phyloP scores from a whole-genome alignment of 2,329 filamentous ascomycete genomes.

The Monilinia vaccinii-corymbosi region DNA sequence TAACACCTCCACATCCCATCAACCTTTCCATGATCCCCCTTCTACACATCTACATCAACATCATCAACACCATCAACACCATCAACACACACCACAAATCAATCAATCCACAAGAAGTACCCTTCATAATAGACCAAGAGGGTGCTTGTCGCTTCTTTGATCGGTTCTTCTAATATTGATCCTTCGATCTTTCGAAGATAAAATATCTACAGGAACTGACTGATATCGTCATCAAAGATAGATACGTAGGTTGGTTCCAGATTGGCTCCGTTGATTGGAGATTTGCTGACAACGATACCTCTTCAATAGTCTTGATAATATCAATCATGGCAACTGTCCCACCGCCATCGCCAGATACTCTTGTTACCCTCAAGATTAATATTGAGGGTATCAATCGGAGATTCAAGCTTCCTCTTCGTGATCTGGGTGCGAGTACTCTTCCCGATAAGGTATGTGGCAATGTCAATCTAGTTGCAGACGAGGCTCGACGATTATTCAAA shows the following conservation, averaged over 20 bases:
- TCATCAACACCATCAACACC: not conserved
- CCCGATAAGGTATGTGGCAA: slow-evolving; percentile 66
- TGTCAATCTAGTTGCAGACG: slow-evolving; percentile 6
- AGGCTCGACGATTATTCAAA: slow-evolving; percentile 16
- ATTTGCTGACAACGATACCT: not conserved
- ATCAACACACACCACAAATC: not conserved
- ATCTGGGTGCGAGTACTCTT: slow-evolving; percentile 65
- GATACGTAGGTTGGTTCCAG: not conserved
- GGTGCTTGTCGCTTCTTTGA: no score
- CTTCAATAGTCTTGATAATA: not conserved
- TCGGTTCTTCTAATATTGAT: not conserved
- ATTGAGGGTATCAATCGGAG: slow-evolving; percentile 68
- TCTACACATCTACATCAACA: not conserved
- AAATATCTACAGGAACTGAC: not conserved
- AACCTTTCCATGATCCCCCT: no score
- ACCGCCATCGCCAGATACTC: slow-evolving; percentile 48
- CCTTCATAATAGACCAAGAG: not conserved
- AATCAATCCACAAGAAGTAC: not conserved
- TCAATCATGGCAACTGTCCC: slow-evolving; percentile 27
- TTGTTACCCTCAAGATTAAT: slow-evolving; percentile 78
- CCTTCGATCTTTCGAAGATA: not conserved
- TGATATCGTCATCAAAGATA: not conserved
- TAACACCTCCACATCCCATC: no score
- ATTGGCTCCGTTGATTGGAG: not conserved
- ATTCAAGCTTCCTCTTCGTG: slow-evolving; percentile 82